phyloP scores from a whole-genome alignment of 2,329 filamentous ascomycete genomes.

The Xylaria polymorpha region DNA sequence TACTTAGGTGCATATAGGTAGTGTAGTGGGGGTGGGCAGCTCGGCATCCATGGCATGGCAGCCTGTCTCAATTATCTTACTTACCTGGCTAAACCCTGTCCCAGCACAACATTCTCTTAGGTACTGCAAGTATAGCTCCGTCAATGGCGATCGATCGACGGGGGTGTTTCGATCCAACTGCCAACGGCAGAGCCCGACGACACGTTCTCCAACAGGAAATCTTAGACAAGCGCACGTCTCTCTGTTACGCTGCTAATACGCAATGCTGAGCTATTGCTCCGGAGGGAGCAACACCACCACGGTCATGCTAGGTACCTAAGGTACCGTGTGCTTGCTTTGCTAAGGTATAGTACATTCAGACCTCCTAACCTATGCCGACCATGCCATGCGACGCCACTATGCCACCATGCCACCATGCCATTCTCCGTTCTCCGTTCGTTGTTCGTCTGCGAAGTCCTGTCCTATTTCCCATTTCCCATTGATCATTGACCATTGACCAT shows the following conservation, averaged over 20 bases:
- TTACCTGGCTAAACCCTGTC: too few species aligned
- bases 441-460: too few species aligned
- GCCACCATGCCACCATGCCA: not conserved
- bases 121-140: too few species aligned
- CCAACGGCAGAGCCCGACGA: slow-evolving; percentile 2
- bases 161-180: not conserved
- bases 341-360: too few species aligned
- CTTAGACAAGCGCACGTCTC: not conserved
- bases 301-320: not conserved
- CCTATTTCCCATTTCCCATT: too few species aligned
- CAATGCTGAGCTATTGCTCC: slow-evolving; percentile 38
- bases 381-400: not conserved
- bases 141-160: not conserved
- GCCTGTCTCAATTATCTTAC: too few species aligned
- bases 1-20: too few species aligned
- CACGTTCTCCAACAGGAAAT: not conserved
- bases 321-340: too few species aligned
- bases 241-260: slow-evolving; percentile 10
- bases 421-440: slow-evolving; percentile 25
- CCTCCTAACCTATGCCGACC: not conserved
- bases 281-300: slow-evolving; percentile 4
- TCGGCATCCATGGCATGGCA: too few species aligned
- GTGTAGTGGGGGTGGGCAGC: too few species aligned
- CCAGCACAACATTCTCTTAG: too few species aligned
- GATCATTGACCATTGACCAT: too few species aligned